A percentile compares a stretch with the other conserved stretches of the same genome.
These are phyloP conservation scores for Trichosporon asahii DNA, from an alignment of 1,284 basidiomycete species.

Conservation along the genomic window DNA sequence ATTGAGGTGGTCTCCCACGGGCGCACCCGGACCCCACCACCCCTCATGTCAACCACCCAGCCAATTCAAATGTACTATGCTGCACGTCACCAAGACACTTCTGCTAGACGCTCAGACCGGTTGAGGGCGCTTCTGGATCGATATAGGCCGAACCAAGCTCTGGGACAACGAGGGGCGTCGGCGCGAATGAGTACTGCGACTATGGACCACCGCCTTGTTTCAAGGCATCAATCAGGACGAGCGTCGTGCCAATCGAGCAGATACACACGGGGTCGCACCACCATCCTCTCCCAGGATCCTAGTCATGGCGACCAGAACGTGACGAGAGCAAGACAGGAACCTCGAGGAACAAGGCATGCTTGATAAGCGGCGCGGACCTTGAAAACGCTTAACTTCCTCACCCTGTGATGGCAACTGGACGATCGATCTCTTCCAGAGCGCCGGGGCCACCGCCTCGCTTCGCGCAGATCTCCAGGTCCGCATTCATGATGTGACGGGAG, in stretches of 20 bases:
- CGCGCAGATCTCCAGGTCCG: neutral
- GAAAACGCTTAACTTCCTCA: neutral
- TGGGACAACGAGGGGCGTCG: no score
- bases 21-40: neutral
- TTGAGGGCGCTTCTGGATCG: neutral
- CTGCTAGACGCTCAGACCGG: neutral
- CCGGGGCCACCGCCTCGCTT: neutral
- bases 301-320: neutral
- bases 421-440: neutral
- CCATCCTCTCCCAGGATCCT: neutral
- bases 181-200: no score
- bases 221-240: neutral
- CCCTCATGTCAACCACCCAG: no score
- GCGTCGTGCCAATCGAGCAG: no score
- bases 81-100: neutral
- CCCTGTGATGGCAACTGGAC: no score
- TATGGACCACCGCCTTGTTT: neutral
- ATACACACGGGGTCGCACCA: no score
- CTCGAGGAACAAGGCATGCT: neutral
- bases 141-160: neutral
- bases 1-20: neutral
- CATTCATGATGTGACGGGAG: neutral
- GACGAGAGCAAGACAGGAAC: neutral
- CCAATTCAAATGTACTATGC: no score
- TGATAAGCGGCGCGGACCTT: neutral